phyloP scores from a whole-genome alignment of 257 asterid species.

The Datura wrightii region DNA sequence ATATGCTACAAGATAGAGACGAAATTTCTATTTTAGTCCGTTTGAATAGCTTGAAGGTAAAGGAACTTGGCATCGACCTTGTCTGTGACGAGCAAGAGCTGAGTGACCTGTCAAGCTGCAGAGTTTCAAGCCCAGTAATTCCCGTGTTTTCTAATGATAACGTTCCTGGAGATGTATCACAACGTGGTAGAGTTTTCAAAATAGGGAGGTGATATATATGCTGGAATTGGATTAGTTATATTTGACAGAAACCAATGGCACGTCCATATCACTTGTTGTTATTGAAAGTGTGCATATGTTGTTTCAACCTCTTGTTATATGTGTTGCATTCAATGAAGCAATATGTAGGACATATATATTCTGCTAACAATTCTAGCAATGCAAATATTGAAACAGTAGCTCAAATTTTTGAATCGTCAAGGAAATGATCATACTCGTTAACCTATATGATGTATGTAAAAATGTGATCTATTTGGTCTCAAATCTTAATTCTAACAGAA shows the following conservation, averaged over 20 bases:
- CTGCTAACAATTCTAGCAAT: not conserved
- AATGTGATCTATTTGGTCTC: not conserved
- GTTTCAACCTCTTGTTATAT: not conserved
- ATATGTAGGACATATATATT: not conserved
- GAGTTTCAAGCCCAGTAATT: not conserved
- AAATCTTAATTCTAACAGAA: not conserved
- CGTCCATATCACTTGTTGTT: not conserved
- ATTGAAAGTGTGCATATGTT: not conserved
- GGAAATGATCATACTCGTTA: too few relatives aligned
- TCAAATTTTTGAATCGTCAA: too few relatives aligned
- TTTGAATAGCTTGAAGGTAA: not conserved
- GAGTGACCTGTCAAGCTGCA: conserved; percentile 20
- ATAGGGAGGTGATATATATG: not conserved
- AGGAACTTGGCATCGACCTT: conserved; percentile 27
- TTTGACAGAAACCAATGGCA: not conserved
- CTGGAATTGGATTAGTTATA: not conserved
- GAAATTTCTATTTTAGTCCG: not conserved
- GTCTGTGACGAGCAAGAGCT: not conserved
- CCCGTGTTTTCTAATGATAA: conserved; percentile 8
- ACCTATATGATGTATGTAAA: too few relatives aligned
- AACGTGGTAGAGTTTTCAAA: not conserved
- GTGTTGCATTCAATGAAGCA: not conserved
- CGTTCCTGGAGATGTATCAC: conserved; percentile 18
- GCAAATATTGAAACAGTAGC: not conserved
- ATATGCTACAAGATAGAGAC: conserved; percentile 22